Conservation (phyloP, 2,329 filamentous ascomycete species). For the Colletotrichum sansevieriae region DNA sequence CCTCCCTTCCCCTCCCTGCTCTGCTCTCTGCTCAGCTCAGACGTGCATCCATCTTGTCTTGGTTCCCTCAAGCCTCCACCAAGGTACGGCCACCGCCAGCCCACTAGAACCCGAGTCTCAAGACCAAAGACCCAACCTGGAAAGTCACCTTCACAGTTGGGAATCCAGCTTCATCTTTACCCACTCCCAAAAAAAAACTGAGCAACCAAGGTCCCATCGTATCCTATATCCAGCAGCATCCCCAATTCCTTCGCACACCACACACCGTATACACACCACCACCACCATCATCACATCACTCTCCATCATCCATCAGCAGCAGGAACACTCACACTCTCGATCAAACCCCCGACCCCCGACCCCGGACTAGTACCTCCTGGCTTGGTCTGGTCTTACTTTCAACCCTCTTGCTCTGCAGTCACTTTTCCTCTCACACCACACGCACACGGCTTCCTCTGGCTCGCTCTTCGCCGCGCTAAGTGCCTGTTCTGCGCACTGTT, state of each 20-base stretch:
- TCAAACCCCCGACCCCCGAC: constrained; percentile 24
- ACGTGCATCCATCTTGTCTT: constrained; percentile 19
- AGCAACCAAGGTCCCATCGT: background rate
- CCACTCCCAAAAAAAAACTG: constrained; percentile 18
- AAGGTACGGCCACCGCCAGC: constrained; percentile 4
- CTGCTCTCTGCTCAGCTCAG: constrained; percentile 5
- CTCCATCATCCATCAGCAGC: constrained; percentile 25
- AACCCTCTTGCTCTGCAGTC: background rate
- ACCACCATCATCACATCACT: constrained; percentile 22
- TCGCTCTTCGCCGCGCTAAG: constrained; percentile 9
- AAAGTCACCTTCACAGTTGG: constrained; percentile 16
- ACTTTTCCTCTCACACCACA: constrained; percentile 5
- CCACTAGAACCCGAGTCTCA: background rate
- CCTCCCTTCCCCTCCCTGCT: background rate
- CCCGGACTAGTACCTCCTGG: constrained; percentile 6
- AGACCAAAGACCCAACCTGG: background rate
- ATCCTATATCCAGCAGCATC: background rate
- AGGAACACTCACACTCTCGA: constrained; percentile 23
- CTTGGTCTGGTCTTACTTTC: background rate
- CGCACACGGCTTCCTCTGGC: background rate
- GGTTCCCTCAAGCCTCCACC: constrained; percentile 25
- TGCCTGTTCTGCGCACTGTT: constrained; percentile 28
- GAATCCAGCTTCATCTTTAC: constrained; percentile 19
- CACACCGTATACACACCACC: constrained; percentile 3
- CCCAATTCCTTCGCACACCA: constrained; percentile 9